Percentiles rank a stretch among this genome's conserved stretches.
Conservation (phyloP, 768 basidiomycete species). For the Megacollybia marginata region DNA sequence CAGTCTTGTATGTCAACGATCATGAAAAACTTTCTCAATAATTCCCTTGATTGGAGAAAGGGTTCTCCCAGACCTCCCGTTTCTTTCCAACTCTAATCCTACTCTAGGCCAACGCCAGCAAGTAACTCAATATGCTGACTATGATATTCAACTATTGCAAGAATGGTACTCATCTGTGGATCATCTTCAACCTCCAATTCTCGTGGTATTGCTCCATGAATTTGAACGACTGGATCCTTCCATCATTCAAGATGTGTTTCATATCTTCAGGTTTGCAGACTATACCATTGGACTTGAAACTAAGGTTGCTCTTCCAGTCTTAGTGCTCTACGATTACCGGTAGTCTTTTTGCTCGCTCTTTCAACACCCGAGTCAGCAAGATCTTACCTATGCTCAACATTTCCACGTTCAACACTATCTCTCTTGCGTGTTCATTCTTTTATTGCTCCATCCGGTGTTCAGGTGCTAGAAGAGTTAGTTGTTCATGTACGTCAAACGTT, state of each 20-base stretch:
- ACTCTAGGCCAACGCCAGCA: no score
- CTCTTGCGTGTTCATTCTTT: slow-evolving; percentile 48
- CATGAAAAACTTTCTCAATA: slow-evolving; percentile 44
- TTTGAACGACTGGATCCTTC: slow-evolving; percentile 64
- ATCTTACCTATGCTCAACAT: slow-evolving; percentile 52
- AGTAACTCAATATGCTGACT: slow-evolving; percentile 26
- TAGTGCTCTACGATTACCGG: slow-evolving; percentile 44
- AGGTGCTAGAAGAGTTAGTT: slow-evolving; percentile 47
- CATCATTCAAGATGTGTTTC: slow-evolving; percentile 62
- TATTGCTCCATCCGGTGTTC: slow-evolving; percentile 38
- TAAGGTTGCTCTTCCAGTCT: slow-evolving; percentile 31
- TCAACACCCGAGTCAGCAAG: slow-evolving; percentile 45
- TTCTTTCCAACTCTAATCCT: no score
- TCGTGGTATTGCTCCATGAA: slow-evolving; percentile 61
- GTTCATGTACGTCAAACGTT: slow-evolving; percentile 33
- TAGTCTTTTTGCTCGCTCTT: slow-evolving; percentile 59
- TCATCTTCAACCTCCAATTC: slow-evolving; percentile 21
- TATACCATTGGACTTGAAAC: neutral
- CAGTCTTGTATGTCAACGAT: slow-evolving; percentile 46
- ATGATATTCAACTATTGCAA: slow-evolving; percentile 53
- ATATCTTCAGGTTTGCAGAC: slow-evolving; percentile 54
- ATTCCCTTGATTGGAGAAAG: slow-evolving; percentile 12
- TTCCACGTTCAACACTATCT: slow-evolving; percentile 52
- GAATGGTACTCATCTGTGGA: slow-evolving; percentile 45
- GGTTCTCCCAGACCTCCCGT: neutral